Percentiles rank a stretch among this genome's conserved stretches.
These are phyloP conservation scores for Scheffersomyces parashehatae DNA, from an alignment of 1,139 yeast genomes.

Conservation along the genomic window DNA sequence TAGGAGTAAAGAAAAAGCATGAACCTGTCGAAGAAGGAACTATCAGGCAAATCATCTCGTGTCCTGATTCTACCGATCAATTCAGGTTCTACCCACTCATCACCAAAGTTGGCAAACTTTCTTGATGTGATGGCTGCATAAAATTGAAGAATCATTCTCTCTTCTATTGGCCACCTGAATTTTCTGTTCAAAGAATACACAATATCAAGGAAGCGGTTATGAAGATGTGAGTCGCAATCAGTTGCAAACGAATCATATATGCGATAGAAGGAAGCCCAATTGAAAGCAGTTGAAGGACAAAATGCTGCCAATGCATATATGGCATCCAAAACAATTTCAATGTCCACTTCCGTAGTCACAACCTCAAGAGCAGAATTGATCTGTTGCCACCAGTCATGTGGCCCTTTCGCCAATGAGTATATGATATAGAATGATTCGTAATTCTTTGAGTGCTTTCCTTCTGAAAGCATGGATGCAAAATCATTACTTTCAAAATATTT, in stretches of 20 bases:
- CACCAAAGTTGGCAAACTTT: slow-evolving; percentile 40
- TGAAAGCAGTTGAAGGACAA: slow-evolving; percentile 9
- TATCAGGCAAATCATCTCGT: slow-evolving; percentile 34
- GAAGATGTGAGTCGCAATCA: slow-evolving; percentile 17
- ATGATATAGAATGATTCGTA: slow-evolving; percentile 17
- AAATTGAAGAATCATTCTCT: slow-evolving; percentile 28
- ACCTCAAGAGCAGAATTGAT: slow-evolving; percentile 14
- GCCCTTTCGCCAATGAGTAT: slow-evolving; percentile 10
- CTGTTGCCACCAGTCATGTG: slow-evolving; percentile 20
- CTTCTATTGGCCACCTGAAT: slow-evolving; percentile 40
- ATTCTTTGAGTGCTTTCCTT: slow-evolving; percentile 2
- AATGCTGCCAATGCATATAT: slow-evolving; percentile 17
- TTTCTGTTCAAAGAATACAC: slow-evolving; percentile 28
- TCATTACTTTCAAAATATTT: slow-evolving; percentile 4
- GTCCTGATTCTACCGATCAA: slow-evolving; percentile 26
- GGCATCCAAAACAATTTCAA: slow-evolving; percentile 13
- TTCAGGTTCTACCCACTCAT: slow-evolving; percentile 30
- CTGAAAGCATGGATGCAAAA: background rate
- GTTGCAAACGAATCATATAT: slow-evolving; percentile 18
- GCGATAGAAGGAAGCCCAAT: slow-evolving; percentile 29
- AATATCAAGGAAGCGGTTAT: slow-evolving; percentile 30
- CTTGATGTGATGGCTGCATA: slow-evolving; percentile 32
- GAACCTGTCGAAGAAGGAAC: slow-evolving; percentile 39
- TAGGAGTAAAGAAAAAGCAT: slow-evolving; percentile 37
- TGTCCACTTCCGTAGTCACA: slow-evolving; percentile 10